phyloP scores from a whole-genome alignment of 192 early-diverging fungal species.

The Coemansia sp. region DNA sequence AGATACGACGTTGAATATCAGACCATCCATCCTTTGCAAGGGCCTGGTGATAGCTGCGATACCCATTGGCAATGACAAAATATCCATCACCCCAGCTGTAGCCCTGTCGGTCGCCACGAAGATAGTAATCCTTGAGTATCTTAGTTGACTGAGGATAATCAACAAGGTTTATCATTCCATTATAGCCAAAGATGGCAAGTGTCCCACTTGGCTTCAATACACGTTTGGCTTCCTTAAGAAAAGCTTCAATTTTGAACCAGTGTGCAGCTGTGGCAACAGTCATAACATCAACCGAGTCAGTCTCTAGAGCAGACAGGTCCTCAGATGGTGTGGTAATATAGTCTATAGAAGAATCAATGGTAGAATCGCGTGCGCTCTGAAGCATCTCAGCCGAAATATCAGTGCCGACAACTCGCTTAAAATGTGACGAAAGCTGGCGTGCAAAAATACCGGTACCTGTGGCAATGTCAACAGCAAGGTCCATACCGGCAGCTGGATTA shows the following conservation, averaged over 20 bases:
- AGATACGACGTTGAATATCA: conserved; percentile 19
- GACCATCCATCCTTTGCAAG: conserved; percentile 14
- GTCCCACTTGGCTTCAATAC: conserved; percentile 45
- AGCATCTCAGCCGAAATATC: conserved; percentile 49
- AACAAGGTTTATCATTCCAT: conserved; percentile 26
- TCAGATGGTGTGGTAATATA: conserved; percentile 36
- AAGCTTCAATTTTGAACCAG: conserved; percentile 35
- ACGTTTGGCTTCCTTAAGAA: conserved; percentile 31
- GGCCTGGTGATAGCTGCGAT: conserved; percentile 22
- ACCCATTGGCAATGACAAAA: conserved; percentile 24
- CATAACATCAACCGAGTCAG: conserved; percentile 33
- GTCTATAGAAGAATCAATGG: conserved; percentile 5
- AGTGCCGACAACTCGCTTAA: conserved; percentile 27
- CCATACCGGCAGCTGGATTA: conserved; percentile 15
- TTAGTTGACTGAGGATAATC: conserved; percentile 42
- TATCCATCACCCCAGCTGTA: conserved; percentile 32
- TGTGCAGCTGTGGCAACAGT: conserved; percentile 46
- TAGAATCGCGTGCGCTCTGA: conserved; percentile 23
- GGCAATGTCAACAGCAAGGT: conserved; percentile 43
- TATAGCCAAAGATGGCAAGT: conserved; percentile 47
- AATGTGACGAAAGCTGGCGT: conserved; percentile 27
- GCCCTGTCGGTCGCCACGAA: conserved; percentile 8
- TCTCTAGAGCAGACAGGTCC: conserved; percentile 16
- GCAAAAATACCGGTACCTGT: conserved; percentile 49
- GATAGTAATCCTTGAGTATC: conserved; percentile 28